A percentile compares a stretch with the other conserved stretches of the same genome.
Conservation (phyloP, 2,329 filamentous ascomycete genomes). For the Clathrospora elynae region DNA sequence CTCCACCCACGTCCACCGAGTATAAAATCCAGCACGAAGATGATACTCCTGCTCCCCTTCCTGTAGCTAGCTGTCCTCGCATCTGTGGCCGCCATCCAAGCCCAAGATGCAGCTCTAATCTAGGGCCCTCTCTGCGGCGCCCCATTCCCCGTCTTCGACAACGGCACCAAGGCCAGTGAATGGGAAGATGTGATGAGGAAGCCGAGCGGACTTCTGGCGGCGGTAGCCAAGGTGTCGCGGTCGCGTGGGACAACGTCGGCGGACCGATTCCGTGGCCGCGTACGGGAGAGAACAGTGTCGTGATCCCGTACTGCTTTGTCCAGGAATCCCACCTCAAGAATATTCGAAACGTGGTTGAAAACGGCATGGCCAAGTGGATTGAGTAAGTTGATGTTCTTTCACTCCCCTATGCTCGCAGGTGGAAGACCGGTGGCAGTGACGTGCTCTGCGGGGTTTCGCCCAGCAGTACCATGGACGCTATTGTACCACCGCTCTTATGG, state of each 20-base stretch:
- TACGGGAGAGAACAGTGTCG: neutral
- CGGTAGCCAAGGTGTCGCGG: neutral
- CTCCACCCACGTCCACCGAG: neutral
- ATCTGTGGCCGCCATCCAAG: neutral
- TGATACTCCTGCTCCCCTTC: neutral
- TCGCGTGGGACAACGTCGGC: neutral
- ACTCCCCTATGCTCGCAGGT: too few species aligned
- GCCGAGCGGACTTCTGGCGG: neutral
- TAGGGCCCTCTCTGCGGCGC: neutral
- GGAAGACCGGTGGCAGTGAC: too few species aligned
- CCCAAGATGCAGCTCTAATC: neutral
- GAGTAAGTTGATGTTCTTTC: slow-evolving; percentile 4
- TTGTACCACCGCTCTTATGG: too few species aligned
- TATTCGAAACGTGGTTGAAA: neutral
- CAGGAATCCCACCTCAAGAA: neutral
- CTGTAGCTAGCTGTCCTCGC: neutral
- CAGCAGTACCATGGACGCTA: too few species aligned
- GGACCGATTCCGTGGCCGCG: slow-evolving; percentile 4
- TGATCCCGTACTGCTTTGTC: slow-evolving; percentile 5
- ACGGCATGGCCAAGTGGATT: slow-evolving; percentile 3
- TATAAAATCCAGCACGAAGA: neutral
- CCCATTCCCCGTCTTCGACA: neutral
- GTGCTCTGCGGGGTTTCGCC: too few species aligned
- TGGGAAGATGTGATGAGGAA: slow-evolving; percentile 3
- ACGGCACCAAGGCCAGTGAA: slow-evolving; percentile 1